Evolutionary conservation across 2,329 filamentous ascomycete species (phyloP).

Genomic region (Fusarium keratoplasticum): DNA sequence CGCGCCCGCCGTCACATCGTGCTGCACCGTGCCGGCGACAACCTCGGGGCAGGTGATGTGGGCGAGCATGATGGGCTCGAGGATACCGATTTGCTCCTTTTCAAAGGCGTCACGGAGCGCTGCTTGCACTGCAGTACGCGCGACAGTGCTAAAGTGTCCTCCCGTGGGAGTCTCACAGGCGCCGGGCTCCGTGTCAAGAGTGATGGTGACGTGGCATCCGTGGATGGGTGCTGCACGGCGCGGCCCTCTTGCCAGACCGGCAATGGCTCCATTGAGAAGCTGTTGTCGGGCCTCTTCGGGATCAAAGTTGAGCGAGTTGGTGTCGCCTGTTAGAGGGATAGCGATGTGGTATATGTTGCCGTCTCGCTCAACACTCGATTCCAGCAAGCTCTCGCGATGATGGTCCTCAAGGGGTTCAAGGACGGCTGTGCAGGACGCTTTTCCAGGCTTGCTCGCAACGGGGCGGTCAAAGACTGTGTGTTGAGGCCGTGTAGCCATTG

Average conservation of each 20-base stretch:
- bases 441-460: conserved; percentile 82
- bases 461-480: conserved; percentile 79
- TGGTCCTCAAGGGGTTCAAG: conserved; percentile 70
- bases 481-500: conserved; percentile 65
- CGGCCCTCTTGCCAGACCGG: conserved; percentile 87
- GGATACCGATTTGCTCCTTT: conserved; percentile 70
- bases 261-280: conserved; percentile 83
- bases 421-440: conserved; percentile 77
- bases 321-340: conserved; percentile 62
- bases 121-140: conserved; percentile 72
- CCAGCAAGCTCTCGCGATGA: conserved; percentile 52
- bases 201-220: conserved; percentile 76
- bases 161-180: conserved; percentile 69
- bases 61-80: conserved; percentile 95
- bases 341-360: conserved; percentile 75
- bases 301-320: conserved; percentile 62
- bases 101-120: conserved; percentile 74
- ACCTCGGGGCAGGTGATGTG: conserved; percentile 87
- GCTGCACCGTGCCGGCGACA: conserved; percentile 83
- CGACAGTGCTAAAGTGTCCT: conserved; percentile 74
- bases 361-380: conserved; percentile 66
- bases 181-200: conserved; percentile 73
- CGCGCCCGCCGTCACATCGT: conserved; percentile 79
- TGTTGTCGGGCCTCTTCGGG: conserved; percentile 64
- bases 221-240: conserved; percentile 84